Evolutionary conservation across 1,284 basidiomycete species (phyloP).

Genomic region (Ceraceosorus guamensis): DNA sequence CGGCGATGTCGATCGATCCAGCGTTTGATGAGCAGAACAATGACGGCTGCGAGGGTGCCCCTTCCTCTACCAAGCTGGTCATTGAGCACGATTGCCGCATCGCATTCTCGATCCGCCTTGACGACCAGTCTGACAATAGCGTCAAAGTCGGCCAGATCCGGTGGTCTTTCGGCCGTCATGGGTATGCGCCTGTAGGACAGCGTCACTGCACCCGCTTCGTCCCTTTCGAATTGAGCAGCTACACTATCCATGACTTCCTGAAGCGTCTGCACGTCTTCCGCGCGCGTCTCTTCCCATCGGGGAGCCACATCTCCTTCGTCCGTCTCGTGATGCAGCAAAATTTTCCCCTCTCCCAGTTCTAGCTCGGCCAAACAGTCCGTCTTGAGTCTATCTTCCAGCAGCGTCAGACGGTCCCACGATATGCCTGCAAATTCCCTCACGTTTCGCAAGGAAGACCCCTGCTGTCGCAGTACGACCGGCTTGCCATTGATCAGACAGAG

Average conservation of each 20-base stretch:
- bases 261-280: slow-evolving; percentile 71
- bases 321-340: slow-evolving; percentile 84
- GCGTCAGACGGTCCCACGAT: slow-evolving; percentile 35
- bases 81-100: slow-evolving; percentile 79
- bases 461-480: slow-evolving; percentile 52
- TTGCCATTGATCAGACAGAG: slow-evolving; percentile 85
- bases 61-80: slow-evolving; percentile 94
- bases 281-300: slow-evolving; percentile 83
- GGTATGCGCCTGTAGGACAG: slow-evolving; percentile 79
- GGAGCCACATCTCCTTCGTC: slow-evolving; percentile 82
- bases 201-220: slow-evolving; percentile 50
- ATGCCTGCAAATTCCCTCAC: slow-evolving; percentile 45
- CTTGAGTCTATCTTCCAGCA: slow-evolving; percentile 73
- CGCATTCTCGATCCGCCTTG: slow-evolving; percentile 62
- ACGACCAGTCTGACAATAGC: slow-evolving; percentile 73
- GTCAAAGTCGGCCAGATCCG: slow-evolving; percentile 30
- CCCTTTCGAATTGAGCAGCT: slow-evolving; percentile 13
- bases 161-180: slow-evolving; percentile 64
- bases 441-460: slow-evolving; percentile 41
- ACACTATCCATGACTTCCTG: slow-evolving; percentile 71
- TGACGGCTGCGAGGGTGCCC: slow-evolving; percentile 79
- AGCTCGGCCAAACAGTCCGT: slow-evolving; percentile 82
- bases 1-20: slow-evolving; percentile 58
- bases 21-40: slow-evolving; percentile 75
- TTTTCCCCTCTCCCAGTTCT: slow-evolving; percentile 70